Percentiles rank a stretch among this genome's conserved stretches.
Conservation (phyloP, 202 grass and related monocot genomes). For the Zizania palustris region DNA sequence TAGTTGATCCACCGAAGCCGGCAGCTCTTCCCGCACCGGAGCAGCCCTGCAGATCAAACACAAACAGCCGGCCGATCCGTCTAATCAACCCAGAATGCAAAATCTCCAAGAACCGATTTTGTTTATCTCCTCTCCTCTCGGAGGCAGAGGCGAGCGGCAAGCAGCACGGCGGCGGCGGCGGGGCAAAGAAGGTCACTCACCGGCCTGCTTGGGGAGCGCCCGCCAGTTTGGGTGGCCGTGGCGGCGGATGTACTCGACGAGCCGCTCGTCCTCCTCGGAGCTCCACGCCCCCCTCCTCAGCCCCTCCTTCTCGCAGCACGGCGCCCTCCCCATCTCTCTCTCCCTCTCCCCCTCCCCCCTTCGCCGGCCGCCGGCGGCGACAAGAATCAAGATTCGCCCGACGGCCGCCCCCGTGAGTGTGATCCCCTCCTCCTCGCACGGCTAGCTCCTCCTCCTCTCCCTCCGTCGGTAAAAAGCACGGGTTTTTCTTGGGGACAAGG, state of each 20-base stretch:
- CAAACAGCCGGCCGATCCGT: background rate
- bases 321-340: conserved; percentile 67
- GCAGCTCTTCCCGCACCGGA: conserved; percentile 88
- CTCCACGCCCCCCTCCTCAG: conserved; percentile 82
- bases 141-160: too few species aligned
- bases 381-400: background rate
- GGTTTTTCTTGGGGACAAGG: background rate
- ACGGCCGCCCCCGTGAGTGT: too few species aligned
- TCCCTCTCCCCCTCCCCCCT: background rate
- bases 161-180: background rate
- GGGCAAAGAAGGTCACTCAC: conserved; percentile 31
- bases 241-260: conserved; percentile 59
- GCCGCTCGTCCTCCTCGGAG: conserved; percentile 74
- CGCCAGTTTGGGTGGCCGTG: conserved; percentile 94
- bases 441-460: too few species aligned
- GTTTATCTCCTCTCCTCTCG: too few species aligned
- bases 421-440: too few species aligned
- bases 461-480: background rate
- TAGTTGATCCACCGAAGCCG: conserved; percentile 88
- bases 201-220: conserved; percentile 74
- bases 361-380: background rate
- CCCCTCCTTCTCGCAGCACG: conserved; percentile 90
- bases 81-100: background rate
- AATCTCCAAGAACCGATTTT: background rate
- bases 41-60: conserved; percentile 64